These are phyloP conservation scores for Nasturtium officinale DNA, from an alignment of 345 rosid species.

Conservation along the genomic window DNA sequence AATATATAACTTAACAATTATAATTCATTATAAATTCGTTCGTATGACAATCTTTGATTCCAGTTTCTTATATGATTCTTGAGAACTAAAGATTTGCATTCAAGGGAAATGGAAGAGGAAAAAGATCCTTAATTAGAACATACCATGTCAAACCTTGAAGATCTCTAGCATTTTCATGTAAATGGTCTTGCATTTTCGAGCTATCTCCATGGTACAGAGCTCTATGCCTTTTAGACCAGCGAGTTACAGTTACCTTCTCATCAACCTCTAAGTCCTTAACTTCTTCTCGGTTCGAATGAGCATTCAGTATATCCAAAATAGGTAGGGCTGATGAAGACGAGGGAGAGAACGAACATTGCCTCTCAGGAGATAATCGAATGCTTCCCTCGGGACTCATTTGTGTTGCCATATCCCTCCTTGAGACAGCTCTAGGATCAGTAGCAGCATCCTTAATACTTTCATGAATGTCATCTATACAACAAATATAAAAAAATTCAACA, in stretches of 20 bases:
- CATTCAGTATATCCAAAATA: constrained; percentile 55
- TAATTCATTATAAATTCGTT: constrained; percentile 2
- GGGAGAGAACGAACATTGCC: constrained; percentile 54
- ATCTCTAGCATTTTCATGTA: constrained; percentile 63
- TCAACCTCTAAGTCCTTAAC: constrained; percentile 87
- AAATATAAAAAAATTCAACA: background rate
- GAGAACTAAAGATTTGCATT: background rate
- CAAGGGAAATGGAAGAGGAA: constrained; percentile 38
- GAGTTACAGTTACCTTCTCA: constrained; percentile 80
- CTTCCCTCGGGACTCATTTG: constrained; percentile 94
- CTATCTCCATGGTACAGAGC: constrained; percentile 55
- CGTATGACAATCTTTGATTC: background rate
- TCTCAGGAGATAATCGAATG: constrained; percentile 60
- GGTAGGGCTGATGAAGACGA: constrained; percentile 60
- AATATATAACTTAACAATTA: constrained; percentile 5
- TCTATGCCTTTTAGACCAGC: constrained; percentile 85
- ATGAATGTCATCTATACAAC: constrained; percentile 53
- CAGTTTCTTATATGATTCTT: background rate
- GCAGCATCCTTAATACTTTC: constrained; percentile 61
- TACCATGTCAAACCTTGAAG: constrained; percentile 67
- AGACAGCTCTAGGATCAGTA: constrained; percentile 60
- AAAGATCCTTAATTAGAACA: constrained; percentile 49
- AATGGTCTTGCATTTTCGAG: constrained; percentile 64
- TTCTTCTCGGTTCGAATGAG: constrained; percentile 54
- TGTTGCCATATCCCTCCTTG: constrained; percentile 97